Percentiles rank a stretch among this genome's conserved stretches.
Evolutionary conservation across 1,139 yeast species (phyloP).

Genomic region (Scheffersomyces segobiensis): DNA sequence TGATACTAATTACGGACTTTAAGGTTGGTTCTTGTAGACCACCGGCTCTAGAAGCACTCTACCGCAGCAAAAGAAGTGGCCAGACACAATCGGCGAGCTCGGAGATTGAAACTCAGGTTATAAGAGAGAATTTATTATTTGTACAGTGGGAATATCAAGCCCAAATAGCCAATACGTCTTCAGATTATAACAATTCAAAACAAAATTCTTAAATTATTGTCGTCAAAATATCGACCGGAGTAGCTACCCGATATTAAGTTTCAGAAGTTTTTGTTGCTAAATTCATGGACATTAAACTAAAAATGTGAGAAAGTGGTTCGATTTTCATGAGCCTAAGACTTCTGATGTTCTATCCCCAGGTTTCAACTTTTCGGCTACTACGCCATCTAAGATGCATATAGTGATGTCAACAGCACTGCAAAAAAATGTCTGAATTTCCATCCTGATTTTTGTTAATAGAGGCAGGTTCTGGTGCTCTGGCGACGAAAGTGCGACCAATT

Average conservation of each 20-base stretch:
- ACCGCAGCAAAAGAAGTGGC: background rate
- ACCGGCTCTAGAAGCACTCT: background rate
- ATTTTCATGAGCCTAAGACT: background rate
- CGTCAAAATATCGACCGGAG: background rate
- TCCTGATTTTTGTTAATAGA: background rate
- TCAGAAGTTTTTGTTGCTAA: background rate
- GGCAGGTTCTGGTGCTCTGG: background rate
- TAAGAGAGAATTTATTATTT: background rate
- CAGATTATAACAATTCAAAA: background rate
- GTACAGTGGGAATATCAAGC: background rate
- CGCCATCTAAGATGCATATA: background rate
- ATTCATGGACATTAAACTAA: background rate
- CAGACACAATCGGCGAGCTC: background rate
- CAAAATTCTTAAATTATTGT: background rate
- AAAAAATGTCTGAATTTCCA: background rate
- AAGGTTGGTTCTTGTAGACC: background rate
- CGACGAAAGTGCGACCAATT: background rate
- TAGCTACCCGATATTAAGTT: background rate
- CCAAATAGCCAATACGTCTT: background rate
- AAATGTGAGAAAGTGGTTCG: background rate
- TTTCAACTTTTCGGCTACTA: background rate
- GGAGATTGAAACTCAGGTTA: background rate
- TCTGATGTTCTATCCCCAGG: background rate
- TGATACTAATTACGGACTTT: background rate
- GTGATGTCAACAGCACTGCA: background rate